Evolutionary conservation across 2,329 filamentous ascomycete genomes (phyloP).

Genomic region (Talaromyces sp.): DNA sequence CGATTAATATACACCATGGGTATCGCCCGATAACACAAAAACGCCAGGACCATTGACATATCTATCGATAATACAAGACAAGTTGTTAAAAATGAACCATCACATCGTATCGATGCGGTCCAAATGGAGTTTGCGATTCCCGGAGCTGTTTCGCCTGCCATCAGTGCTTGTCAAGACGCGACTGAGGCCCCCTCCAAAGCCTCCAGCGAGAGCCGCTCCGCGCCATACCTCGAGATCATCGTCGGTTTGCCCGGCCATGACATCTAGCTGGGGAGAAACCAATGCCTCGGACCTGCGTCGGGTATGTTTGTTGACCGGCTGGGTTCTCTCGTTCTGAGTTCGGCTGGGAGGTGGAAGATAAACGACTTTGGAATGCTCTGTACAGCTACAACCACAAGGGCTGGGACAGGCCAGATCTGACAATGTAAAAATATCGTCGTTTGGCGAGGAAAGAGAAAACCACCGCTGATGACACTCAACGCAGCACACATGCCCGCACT

Average conservation of each 20-base stretch:
- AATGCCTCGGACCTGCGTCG: constrained; percentile 12
- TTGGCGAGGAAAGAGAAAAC: constrained; percentile 24
- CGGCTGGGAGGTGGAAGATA: constrained; percentile 2
- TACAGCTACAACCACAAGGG: constrained; percentile 45
- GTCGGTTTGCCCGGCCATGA: constrained; percentile 22
- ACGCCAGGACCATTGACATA: background rate
- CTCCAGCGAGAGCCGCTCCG: constrained; percentile 34
- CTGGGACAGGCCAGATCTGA: constrained; percentile 32
- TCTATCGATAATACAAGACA: background rate
- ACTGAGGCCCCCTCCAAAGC: constrained; percentile 38
- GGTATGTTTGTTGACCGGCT: constrained; percentile 12
- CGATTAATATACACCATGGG: background rate
- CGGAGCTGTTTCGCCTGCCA: constrained; percentile 5
- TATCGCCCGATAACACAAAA: constrained; percentile 2
- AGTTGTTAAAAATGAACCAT: background rate
- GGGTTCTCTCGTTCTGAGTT: constrained; percentile 13
- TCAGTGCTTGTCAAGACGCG: constrained; percentile 25
- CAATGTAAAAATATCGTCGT: background rate
- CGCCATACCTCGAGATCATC: constrained; percentile 32
- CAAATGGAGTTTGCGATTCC: constrained; percentile 8
- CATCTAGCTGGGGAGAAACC: constrained; percentile 11
- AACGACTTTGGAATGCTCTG: constrained; percentile 23
- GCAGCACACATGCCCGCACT: constrained; percentile 45
- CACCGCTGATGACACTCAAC: constrained; percentile 39
- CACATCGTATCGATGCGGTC: constrained; percentile 13